Evolutionary conservation across 75 land plant species (phyloP).

Genomic region (Pseudotsuga menziesii): DNA sequence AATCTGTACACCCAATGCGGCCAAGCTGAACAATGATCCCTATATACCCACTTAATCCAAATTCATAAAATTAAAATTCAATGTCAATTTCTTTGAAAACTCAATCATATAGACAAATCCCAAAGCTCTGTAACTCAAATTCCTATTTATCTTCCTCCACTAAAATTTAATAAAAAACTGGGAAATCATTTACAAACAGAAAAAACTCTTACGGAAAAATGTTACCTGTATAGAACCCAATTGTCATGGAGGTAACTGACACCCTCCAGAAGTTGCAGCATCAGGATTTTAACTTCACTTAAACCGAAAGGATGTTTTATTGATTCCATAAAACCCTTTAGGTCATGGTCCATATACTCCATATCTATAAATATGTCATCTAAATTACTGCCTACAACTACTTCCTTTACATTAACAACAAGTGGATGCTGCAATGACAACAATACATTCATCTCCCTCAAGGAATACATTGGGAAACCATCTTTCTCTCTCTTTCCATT

Average conservation of each 20-base stretch:
- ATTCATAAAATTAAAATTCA: too few species aligned
- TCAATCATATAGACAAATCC: too few species aligned
- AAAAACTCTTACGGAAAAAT: too few species aligned
- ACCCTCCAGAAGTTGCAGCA: slow-evolving; percentile 34
- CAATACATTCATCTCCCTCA: slow-evolving; percentile 31
- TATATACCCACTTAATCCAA: too few species aligned
- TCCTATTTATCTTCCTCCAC: too few species aligned
- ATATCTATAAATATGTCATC: slow-evolving; percentile 37
- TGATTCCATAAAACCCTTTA: slow-evolving; percentile 24
- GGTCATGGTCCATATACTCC: slow-evolving; percentile 45
- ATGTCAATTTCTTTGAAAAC: too few species aligned
- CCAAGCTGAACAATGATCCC: too few species aligned
- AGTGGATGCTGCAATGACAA: slow-evolving; percentile 27
- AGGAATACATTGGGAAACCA: slow-evolving; percentile 29
- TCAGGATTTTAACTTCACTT: slow-evolving; percentile 28
- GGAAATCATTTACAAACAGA: too few species aligned
- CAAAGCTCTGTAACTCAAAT: too few species aligned
- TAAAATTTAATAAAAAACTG: too few species aligned
- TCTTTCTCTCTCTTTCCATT: slow-evolving; percentile 27
- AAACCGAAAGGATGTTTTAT: slow-evolving; percentile 40
- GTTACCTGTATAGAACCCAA: slow-evolving; percentile 34
- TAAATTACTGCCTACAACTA: slow-evolving; percentile 21
- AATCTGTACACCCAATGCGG: too few species aligned
- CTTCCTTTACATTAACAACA: slow-evolving; percentile 35
- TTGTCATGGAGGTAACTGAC: slow-evolving; percentile 33